These are phyloP conservation scores for Oryza glumipatula DNA, from an alignment of 176 grass and related monocot genomes.

Conservation along the genomic window DNA sequence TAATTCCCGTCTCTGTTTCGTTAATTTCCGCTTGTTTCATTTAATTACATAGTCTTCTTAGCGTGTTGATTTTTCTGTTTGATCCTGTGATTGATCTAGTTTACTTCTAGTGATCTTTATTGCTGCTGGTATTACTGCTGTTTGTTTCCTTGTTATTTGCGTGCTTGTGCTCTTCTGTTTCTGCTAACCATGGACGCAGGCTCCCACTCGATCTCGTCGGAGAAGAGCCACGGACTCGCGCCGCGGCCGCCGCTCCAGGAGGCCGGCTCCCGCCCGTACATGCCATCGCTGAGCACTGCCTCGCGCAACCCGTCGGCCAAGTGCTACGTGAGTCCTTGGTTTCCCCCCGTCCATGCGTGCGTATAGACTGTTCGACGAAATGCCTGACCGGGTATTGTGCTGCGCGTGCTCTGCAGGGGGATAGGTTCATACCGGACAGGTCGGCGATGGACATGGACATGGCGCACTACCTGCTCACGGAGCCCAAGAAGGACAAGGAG, in stretches of 20 bases:
- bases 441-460: slow-evolving; percentile 81
- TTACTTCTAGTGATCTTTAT: neutral
- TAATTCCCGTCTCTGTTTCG: neutral
- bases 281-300: slow-evolving; percentile 51
- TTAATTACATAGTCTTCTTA: neutral
- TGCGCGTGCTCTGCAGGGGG: slow-evolving; percentile 43
- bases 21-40: neutral
- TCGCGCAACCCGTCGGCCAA: slow-evolving; percentile 56
- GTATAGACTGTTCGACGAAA: slow-evolving; percentile 20
- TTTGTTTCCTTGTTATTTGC: slow-evolving; percentile 1
- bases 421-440: slow-evolving; percentile 72
- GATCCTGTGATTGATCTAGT: neutral
- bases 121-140: slow-evolving; percentile 18
- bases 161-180: slow-evolving; percentile 3
- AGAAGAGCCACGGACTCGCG: slow-evolving; percentile 43
- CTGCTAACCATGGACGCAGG: slow-evolving; percentile 62
- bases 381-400: slow-evolving; percentile 1
- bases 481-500: slow-evolving; percentile 69
- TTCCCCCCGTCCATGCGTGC: neutral
- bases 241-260: slow-evolving; percentile 58
- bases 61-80: neutral
- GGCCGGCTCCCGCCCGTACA: slow-evolving; percentile 52
- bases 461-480: slow-evolving; percentile 69
- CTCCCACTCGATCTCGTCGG: slow-evolving; percentile 52
- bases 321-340: slow-evolving; percentile 46